Base-by-base conservation (phyloP, 2,329 filamentous ascomycete species). In the Diaporthe sp. region DNA sequence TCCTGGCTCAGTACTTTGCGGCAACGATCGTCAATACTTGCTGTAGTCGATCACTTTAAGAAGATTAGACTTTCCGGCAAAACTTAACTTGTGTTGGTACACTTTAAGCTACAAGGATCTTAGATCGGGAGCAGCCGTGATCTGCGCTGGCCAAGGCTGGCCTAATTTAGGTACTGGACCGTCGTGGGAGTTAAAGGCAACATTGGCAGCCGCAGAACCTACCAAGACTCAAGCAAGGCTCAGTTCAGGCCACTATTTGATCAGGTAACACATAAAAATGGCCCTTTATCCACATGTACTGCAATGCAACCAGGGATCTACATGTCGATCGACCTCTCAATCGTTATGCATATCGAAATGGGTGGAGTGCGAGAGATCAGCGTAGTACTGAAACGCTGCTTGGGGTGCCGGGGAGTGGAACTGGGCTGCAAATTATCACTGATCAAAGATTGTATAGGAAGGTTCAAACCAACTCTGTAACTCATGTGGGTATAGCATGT, bases 51-150 rank as follows among this genome's bases (percentile, higher is more conserved):
- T 15, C 28, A 13, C 17, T 12, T 31, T 2, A 46, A 3, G 4
- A 22, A 34, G 8, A 34, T 65, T 34, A 19, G 28, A 19, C 19
- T 12, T 53, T 53, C 8, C 12, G 22, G 15, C 17, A 49, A 19
- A 39, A 13, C 2, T 8, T 42, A 4, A 22, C 49, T 42, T 31
- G 65, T 69, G 49, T 8, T n/a, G 22, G 2, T 15, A 28, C 1
- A 46, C 12, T 39, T 53, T 5, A 10, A 25, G 4, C 22, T 25
- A 5, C 15, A 39, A 28, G 28, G 49, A 55, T 53, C 31, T 31
- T 7, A 13, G 34, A 55, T 69, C 65, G 65, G 49, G 34, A 55
- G 46, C 62, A 53, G 31, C 65, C 65, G 65, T 69, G 65, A 69
- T 69, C 46, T 53, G 49, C 65, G 34, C 49, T 28, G 65, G 46